Base-by-base conservation (phyloP, 176 grass and related monocot species). In the Melocanna baccifera region DNA sequence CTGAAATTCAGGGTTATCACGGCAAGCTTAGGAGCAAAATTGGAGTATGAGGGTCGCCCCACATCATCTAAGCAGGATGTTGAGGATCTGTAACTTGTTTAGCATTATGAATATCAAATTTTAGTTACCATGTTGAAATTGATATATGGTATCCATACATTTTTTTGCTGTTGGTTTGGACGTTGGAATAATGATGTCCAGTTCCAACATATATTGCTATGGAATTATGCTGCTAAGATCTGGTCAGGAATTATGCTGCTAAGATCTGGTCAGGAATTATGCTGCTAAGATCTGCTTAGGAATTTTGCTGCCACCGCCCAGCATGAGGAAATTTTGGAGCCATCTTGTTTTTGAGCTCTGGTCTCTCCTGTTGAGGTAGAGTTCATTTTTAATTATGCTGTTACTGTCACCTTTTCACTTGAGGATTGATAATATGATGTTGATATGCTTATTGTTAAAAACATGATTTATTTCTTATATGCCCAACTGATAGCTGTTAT, bases 1-100 rank as follows among this genome's bases (percentile, higher is more conserved):
- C 75, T 93, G 14, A 97, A 94, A 58, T 97, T 94, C 70, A 91
- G 87, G 67, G 76, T 93, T 67, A 94, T 91, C 81, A 86, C 87
- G 6, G 75, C 90, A 45, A 97, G 84, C 75, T 68, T 97, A 82
- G 83, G 92, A 61, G 75, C 69, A 25, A 91, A 58, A 75, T 79
- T 94, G 75, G 92, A 91, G 59, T 94, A 97, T 51, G 87, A 97
- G 74, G 88, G 88, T 36, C 84, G 62, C 46, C 88, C 75, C 12
- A 78, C 70, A 73, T 79, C 90, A 63, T 90, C 70, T 6, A 63
- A 73, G 8, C 84, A 87, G 53, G 86, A 89, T 0, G 62, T 92
- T 20, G 88, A 81, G 75, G 88, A 92, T 85, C 34, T 94, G 16
- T 89, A 62, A 84, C 20, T 76, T 67, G 48, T 85, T 77, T n/a